These are phyloP conservation scores for Diplotaxis tenuifolia DNA, from an alignment of 345 rosid genomes.

Conservation along the genomic window DNA sequence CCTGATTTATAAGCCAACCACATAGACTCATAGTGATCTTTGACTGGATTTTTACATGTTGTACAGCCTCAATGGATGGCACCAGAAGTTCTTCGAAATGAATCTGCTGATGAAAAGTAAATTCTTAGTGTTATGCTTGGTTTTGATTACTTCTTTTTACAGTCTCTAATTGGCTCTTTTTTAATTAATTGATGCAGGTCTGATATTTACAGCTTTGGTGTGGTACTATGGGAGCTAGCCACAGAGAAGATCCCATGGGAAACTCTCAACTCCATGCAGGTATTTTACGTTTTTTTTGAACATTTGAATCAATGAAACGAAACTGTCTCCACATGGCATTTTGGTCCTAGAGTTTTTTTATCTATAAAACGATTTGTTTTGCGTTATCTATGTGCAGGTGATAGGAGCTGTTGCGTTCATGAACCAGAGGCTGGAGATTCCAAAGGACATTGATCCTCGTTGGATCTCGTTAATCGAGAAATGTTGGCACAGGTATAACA, in stretches of 20 bases:
- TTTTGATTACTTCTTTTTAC: not conserved
- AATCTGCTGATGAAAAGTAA: slow-evolving; percentile 94
- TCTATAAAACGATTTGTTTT: not conserved
- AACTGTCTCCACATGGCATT: not conserved
- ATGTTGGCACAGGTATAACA: slow-evolving; percentile 88
- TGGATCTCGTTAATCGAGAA: slow-evolving; percentile 83
- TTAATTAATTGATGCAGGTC: slow-evolving; percentile 49
- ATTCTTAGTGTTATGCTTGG: slow-evolving; percentile 19
- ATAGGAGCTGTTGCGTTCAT: slow-evolving; percentile 98
- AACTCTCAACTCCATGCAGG: slow-evolving; percentile 90
- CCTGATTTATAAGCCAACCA: not conserved
- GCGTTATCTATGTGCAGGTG: slow-evolving; percentile 28
- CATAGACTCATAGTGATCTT: not conserved
- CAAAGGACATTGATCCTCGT: slow-evolving; percentile 65
- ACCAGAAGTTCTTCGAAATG: slow-evolving; percentile 94
- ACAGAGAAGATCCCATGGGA: slow-evolving; percentile 99
- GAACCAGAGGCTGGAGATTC: slow-evolving; percentile 88
- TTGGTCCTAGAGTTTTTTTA: not conserved
- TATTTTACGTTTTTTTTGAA: too few relatives aligned
- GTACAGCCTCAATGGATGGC: slow-evolving; percentile 99
- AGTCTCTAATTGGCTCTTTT: not conserved
- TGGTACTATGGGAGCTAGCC: slow-evolving; percentile 49
- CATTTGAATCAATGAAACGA: not conserved
- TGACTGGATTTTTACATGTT: slow-evolving; percentile 1
- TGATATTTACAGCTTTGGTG: slow-evolving; percentile 90